Percentiles rank a stretch among this genome's conserved stretches.
These are phyloP conservation scores for Komagataella populi DNA, from an alignment of 805 yeast species.

Conservation along the genomic window DNA sequence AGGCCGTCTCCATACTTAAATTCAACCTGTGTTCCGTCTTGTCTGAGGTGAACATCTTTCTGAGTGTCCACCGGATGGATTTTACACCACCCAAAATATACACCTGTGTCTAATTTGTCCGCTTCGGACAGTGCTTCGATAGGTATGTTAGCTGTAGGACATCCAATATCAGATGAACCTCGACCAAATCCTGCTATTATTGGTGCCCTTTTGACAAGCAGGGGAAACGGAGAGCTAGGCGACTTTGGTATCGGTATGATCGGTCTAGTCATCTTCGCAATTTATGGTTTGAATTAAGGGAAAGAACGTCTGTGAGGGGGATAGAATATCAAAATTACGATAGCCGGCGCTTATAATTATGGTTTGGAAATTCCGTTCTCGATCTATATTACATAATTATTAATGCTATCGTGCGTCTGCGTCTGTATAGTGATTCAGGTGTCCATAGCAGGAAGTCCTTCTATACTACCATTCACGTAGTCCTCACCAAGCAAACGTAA, in stretches of 20 bases:
- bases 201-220: conserved; percentile 26
- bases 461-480: conserved; percentile 30
- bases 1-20: conserved; percentile 52
- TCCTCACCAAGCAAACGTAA: conserved; percentile 70
- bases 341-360: not conserved
- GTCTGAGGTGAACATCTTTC: conserved; percentile 8
- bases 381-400: not conserved
- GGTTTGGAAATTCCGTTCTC: not conserved
- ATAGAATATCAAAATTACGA: not conserved
- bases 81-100: conserved; percentile 67
- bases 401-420: not conserved
- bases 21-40: conserved; percentile 28
- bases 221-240: conserved; percentile 35
- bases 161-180: conserved; percentile 86
- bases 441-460: conserved; percentile 30
- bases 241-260: conserved; percentile 23
- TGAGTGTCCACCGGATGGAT: conserved; percentile 2
- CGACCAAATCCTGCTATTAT: conserved; percentile 85
- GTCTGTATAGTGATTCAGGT: not conserved
- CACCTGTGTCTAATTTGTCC: conserved; percentile 53
- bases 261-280: conserved; percentile 22
- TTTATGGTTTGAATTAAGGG: not conserved
- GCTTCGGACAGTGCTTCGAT: conserved; percentile 27
- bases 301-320: not conserved
- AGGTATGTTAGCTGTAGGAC: conserved; percentile 89